A percentile compares a stretch with the other conserved stretches of the same genome.
Conservation (phyloP, 345 rosid genomes). For the Psidium guajava region DNA sequence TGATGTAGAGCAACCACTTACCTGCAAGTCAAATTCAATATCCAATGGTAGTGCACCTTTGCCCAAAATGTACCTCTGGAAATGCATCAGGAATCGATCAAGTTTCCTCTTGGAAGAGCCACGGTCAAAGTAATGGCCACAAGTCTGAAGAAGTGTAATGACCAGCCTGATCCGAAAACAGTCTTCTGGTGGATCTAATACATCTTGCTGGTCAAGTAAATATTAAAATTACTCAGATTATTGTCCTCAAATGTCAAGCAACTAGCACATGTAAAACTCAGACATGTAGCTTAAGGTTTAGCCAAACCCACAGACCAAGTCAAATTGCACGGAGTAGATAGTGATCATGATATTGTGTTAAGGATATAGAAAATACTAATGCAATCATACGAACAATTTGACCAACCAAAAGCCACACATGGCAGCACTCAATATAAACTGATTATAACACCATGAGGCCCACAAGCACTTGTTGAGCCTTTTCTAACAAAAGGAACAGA, state of each 20-base stretch:
- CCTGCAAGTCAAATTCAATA: conserved; percentile 97
- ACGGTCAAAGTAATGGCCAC: conserved; percentile 95
- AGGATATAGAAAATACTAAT: neutral
- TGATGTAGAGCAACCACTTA: conserved; percentile 11
- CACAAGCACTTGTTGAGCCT: neutral
- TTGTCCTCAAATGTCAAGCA: neutral
- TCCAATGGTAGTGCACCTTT: conserved; percentile 79
- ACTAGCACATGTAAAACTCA: neutral
- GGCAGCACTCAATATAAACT: neutral
- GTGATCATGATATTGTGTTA: neutral
- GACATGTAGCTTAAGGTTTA: neutral
- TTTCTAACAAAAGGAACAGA: neutral
- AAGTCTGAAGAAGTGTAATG: conserved; percentile 83
- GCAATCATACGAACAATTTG: neutral
- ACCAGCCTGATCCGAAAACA: conserved; percentile 96
- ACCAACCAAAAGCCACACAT: neutral
- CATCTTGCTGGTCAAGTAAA: conserved; percentile 48
- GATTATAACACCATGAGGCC: neutral
- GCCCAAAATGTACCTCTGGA: conserved; percentile 90
- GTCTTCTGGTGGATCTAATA: conserved; percentile 91
- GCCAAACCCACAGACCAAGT: neutral
- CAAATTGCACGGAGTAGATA: neutral
- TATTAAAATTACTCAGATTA: neutral
- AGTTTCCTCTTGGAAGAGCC: conserved; percentile 97
- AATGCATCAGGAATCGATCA: conserved; percentile 81